Percentiles rank a stretch among this genome's conserved stretches.
phyloP scores from a whole-genome alignment of 2,329 filamentous ascomycete species.

The Teratosphaeria gauchensis region DNA sequence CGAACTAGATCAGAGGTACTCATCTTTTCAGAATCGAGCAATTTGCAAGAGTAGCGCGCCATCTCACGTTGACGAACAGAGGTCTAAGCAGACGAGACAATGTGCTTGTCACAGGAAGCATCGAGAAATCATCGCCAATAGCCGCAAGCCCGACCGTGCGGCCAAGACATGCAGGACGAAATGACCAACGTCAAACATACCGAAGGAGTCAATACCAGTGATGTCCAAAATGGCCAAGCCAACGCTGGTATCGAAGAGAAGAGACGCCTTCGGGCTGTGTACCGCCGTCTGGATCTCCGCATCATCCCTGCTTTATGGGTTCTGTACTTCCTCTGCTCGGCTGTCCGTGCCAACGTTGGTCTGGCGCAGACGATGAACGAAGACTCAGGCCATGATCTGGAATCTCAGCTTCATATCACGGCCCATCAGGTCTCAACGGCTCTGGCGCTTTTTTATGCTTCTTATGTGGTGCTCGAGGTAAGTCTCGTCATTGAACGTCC shows the following conservation, averaged over 20 bases:
- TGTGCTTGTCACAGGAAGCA: no score
- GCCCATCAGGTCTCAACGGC: slow-evolving; percentile 73
- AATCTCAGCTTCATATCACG: slow-evolving; percentile 57
- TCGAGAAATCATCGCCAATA: no score
- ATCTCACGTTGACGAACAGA: no score
- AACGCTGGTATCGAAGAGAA: not conserved
- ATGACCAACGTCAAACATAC: not conserved
- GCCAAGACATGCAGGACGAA: not conserved
- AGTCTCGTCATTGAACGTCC: not conserved
- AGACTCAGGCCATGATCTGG: slow-evolving; percentile 61
- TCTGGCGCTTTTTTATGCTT: slow-evolving; percentile 81
- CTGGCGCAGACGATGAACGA: slow-evolving; percentile 92
- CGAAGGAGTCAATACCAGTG: not conserved
- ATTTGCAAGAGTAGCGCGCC: no score
- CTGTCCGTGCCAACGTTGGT: slow-evolving; percentile 83
- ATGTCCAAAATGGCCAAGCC: not conserved
- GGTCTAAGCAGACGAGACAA: no score
- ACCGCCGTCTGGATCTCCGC: slow-evolving; percentile 19
- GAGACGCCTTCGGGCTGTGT: slow-evolving; percentile 12
- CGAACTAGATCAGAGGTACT: no score
- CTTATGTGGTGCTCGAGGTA: slow-evolving; percentile 81
- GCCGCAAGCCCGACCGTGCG: not conserved
- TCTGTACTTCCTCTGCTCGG: slow-evolving; percentile 85
- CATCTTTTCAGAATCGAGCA: no score
- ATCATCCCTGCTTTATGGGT: slow-evolving; percentile 64